phyloP scores from a whole-genome alignment of 164 flowering plant genomes.

The Umbellularia californica region DNA sequence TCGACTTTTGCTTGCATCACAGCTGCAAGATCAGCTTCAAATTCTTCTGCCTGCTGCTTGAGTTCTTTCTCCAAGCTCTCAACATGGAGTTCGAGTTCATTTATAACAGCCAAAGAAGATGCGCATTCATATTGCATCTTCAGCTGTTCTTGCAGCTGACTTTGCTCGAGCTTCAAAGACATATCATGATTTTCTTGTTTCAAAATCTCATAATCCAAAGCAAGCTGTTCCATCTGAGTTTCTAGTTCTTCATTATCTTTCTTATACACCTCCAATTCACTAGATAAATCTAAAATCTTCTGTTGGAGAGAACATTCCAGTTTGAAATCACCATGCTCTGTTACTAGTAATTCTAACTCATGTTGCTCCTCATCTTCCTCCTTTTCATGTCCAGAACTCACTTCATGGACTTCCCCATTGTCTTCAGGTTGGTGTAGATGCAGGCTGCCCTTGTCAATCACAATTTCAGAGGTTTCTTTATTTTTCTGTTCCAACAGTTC shows the following conservation, averaged over 20 bases:
- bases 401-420: constrained; percentile 11
- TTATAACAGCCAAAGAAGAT: constrained; percentile 27
- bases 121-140: constrained; percentile 65
- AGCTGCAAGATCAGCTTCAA: constrained; percentile 69
- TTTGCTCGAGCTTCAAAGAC: constrained; percentile 55
- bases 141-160: constrained; percentile 58
- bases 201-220: constrained; percentile 73
- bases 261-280: constrained; percentile 60
- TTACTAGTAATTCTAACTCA: constrained; percentile 57
- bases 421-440: constrained; percentile 13
- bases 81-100: constrained; percentile 52
- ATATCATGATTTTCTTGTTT: constrained; percentile 76
- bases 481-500: constrained; percentile 65
- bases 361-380: constrained; percentile 46
- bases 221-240: constrained; percentile 70
- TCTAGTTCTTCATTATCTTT: constrained; percentile 73
- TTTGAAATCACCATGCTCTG: constrained; percentile 43
- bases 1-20: constrained; percentile 58
- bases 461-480: constrained; percentile 26
- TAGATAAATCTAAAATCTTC: constrained; percentile 43
- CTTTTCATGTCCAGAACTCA: constrained; percentile 18
- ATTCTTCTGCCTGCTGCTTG: constrained; percentile 48
- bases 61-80: constrained; percentile 60
- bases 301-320: constrained; percentile 49
- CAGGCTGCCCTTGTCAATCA: constrained; percentile 2